phyloP scores from a whole-genome alignment of 75 land plant genomes.

The Isoetes taiwanensis region DNA sequence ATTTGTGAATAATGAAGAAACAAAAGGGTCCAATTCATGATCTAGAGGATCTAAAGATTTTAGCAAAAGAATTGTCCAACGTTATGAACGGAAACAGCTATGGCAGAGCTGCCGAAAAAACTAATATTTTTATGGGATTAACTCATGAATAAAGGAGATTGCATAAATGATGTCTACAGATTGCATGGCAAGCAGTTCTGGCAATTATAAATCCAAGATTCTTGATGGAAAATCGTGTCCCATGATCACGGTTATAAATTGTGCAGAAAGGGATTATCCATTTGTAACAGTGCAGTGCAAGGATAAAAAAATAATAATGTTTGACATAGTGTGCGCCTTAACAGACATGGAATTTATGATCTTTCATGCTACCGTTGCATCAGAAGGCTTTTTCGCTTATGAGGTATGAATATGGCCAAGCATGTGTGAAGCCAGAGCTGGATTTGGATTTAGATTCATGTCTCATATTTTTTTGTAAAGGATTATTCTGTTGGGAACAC shows the following conservation, averaged over 20 bases:
- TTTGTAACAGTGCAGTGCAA: slow-evolving; percentile 1
- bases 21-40: not conserved
- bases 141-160: not conserved
- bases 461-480: too few relatives aligned
- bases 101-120: not conserved
- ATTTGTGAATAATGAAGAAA: not conserved
- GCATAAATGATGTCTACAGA: slow-evolving; percentile 4
- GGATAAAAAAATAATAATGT: not conserved
- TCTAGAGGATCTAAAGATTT: not conserved
- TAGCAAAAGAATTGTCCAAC: not conserved
- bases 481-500: too few relatives aligned
- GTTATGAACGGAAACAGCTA: not conserved
- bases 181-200: not conserved
- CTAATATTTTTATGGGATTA: not conserved
- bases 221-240: not conserved
- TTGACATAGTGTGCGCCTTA: not conserved
- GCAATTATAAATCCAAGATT: not conserved
- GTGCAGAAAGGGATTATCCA: not conserved
- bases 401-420: too few relatives aligned
- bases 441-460: too few relatives aligned
- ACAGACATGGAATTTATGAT: slow-evolving; percentile 4
- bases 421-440: too few relatives aligned
- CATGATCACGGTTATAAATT: not conserved
- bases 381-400: not conserved
- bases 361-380: not conserved